phyloP scores from a whole-genome alignment of 768 basidiomycete species.

The Tulasnella sp. region DNA sequence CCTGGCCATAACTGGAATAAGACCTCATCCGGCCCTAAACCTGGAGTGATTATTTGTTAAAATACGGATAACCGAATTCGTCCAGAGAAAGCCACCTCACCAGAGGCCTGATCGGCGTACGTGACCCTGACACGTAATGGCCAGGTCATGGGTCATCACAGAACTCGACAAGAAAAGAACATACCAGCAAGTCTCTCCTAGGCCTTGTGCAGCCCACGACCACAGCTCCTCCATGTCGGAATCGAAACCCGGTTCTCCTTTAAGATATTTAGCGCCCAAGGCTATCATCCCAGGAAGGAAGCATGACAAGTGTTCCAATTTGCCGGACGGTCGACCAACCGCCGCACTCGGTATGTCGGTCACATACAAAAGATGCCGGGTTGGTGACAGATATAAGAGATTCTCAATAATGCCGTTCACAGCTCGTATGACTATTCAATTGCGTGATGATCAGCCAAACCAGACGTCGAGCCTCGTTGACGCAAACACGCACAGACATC shows the following conservation, averaged over 20 bases:
- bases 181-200: slow-evolving; percentile 57
- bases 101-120: slow-evolving; percentile 13
- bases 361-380: slow-evolving; percentile 53
- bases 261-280: slow-evolving; percentile 45
- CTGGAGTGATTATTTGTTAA: too few relatives aligned
- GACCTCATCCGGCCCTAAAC: slow-evolving; percentile 54
- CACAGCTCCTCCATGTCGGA: slow-evolving; percentile 53
- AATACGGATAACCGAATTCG: too few relatives aligned
- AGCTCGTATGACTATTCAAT: slow-evolving; percentile 18
- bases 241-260: slow-evolving; percentile 28
- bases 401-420: slow-evolving; percentile 25
- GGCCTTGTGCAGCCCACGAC: slow-evolving; percentile 62
- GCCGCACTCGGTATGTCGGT: slow-evolving; percentile 34
- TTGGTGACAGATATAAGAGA: slow-evolving; percentile 54
- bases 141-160: background rate
- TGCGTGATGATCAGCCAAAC: background rate
- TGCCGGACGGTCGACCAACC: slow-evolving; percentile 22
- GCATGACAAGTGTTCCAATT: slow-evolving; percentile 63
- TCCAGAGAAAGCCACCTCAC: background rate
- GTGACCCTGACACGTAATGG: background rate
- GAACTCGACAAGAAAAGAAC: slow-evolving; percentile 51
- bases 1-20: slow-evolving; percentile 25
- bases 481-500: slow-evolving; percentile 10
- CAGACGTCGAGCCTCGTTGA: background rate
- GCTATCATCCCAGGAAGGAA: slow-evolving; percentile 67